Evolutionary conservation across 1,139 yeast genomes (phyloP).

Genomic region (Nakaseomyces glabratus): DNA sequence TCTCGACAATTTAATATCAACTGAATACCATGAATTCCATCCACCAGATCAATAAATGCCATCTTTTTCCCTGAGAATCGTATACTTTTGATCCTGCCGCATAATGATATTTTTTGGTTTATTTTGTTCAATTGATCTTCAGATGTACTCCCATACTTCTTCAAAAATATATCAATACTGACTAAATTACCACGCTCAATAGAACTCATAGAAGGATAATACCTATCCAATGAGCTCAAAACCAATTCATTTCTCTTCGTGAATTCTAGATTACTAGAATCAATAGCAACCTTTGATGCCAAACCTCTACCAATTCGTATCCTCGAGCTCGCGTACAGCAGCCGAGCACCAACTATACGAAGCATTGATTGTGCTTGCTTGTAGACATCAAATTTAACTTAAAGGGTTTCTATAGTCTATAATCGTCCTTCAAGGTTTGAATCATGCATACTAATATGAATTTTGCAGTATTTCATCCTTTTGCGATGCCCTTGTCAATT

Average conservation of each 20-base stretch:
- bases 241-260: slow-evolving; percentile 15
- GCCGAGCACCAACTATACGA: too few species aligned
- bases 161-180: slow-evolving; percentile 12
- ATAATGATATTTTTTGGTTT: slow-evolving; percentile 6
- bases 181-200: slow-evolving; percentile 7
- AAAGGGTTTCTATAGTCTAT: too few species aligned
- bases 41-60: slow-evolving; percentile 26
- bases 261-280: slow-evolving; percentile 6
- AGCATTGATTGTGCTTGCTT: too few species aligned
- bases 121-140: not conserved
- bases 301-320: too few species aligned
- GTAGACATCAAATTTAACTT: too few species aligned
- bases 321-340: slow-evolving; percentile 1
- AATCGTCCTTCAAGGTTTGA: too few species aligned
- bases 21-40: slow-evolving; percentile 12
- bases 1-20: slow-evolving; percentile 11
- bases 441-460: too few species aligned
- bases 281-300: slow-evolving; percentile 3
- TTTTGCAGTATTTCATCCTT: too few species aligned
- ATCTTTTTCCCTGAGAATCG: slow-evolving; percentile 29
- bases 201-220: slow-evolving; percentile 26
- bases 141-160: slow-evolving; percentile 7
- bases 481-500: too few species aligned
- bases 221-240: slow-evolving; percentile 10
- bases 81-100: slow-evolving; percentile 25